Base-by-base conservation (phyloP, 2,329 filamentous ascomycete genomes). In the Leptodontidium sp. region DNA sequence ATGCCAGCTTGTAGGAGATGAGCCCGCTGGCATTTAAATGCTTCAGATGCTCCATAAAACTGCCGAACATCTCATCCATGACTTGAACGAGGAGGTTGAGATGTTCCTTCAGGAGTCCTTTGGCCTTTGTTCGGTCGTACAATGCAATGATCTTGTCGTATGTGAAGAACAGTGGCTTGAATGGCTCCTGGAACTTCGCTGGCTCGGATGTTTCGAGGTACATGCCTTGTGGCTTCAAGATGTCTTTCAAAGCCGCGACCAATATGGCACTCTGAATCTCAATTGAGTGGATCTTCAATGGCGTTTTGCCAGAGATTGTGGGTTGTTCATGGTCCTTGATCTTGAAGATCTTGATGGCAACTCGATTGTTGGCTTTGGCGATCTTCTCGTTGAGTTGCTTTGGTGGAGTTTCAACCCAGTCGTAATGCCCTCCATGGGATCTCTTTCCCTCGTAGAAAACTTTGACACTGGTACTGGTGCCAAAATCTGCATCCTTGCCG, bases 281-380 rank as follows among this genome's bases (percentile, higher is more conserved):
- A 50, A 85, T 76, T 70, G 72, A 74, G 74, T 83, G 78, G 67
- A 80, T 80, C 61, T 81, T 81, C 65, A 84, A 75, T 12, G 78
- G 76, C 43, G 76, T 80, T n/a, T 75, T 75, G 29, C 82, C 82
- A 0, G 71, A 77, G 47, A 84, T 77, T 65, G 79, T 76, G 4
- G 79, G 77, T 77, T 84, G 83, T 11, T 74, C 73, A 32, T 68
- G 68, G 72, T 85, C 82, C 72, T 82, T 83, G 77, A 82, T 72
- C 78, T 83, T 84, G 81, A 79, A 84, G 24, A 84, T 76, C 69
- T 80, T 82, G 77, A 85, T 82, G 67, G 83, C 82, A 15, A 81
- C 79, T 3, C 79, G 77, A 59, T 81, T 79, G 53, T 83, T 65
- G n/a, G 52, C 64, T 62, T 70, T 70, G 17, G 50, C 68, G n/a